Evolutionary conservation across 2,329 filamentous ascomycete genomes (phyloP).

Genomic region (Hypoxylon sp.): DNA sequence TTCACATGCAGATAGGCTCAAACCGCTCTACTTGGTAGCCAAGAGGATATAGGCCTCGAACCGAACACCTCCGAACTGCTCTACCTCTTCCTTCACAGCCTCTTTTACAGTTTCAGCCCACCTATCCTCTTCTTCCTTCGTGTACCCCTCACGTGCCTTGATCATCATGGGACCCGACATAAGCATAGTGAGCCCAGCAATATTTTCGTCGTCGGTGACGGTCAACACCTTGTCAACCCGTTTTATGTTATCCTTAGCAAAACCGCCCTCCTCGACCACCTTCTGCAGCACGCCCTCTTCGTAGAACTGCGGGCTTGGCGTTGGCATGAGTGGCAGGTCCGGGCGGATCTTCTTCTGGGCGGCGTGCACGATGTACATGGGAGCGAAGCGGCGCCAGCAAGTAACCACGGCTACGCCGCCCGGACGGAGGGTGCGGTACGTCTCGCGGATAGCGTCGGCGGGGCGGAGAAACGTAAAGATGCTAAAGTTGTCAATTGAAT

Average conservation of each 20-base stretch:
- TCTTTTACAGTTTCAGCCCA: slow-evolving; percentile 46
- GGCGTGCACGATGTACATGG: slow-evolving; percentile 47
- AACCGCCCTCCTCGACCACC: slow-evolving; percentile 48
- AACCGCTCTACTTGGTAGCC: slow-evolving; percentile 47
- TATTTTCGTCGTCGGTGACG: slow-evolving; percentile 48
- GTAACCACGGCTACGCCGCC: slow-evolving; percentile 47
- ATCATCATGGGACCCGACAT: slow-evolving; percentile 52
- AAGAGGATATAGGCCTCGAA: slow-evolving; percentile 50
- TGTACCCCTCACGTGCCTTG: slow-evolving; percentile 51
- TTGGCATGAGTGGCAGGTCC: slow-evolving; percentile 49
- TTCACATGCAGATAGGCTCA: slow-evolving; percentile 16
- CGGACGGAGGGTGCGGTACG: slow-evolving; percentile 47
- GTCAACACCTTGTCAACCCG: slow-evolving; percentile 47
- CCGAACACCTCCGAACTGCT: slow-evolving; percentile 48
- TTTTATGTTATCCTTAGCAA: slow-evolving; percentile 43
- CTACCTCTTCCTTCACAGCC: slow-evolving; percentile 48
- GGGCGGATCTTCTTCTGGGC: slow-evolving; percentile 49
- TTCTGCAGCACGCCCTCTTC: slow-evolving; percentile 49
- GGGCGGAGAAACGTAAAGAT: slow-evolving; percentile 49
- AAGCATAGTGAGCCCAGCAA: slow-evolving; percentile 50
- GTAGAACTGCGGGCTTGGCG: slow-evolving; percentile 46
- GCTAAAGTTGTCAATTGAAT: slow-evolving; percentile 51
- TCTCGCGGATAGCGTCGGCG: slow-evolving; percentile 45
- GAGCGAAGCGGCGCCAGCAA: slow-evolving; percentile 50
- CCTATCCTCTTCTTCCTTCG: slow-evolving; percentile 45